Evolutionary conservation across 306 rosid species (phyloP).

Genomic region (Cucumis melo): DNA sequence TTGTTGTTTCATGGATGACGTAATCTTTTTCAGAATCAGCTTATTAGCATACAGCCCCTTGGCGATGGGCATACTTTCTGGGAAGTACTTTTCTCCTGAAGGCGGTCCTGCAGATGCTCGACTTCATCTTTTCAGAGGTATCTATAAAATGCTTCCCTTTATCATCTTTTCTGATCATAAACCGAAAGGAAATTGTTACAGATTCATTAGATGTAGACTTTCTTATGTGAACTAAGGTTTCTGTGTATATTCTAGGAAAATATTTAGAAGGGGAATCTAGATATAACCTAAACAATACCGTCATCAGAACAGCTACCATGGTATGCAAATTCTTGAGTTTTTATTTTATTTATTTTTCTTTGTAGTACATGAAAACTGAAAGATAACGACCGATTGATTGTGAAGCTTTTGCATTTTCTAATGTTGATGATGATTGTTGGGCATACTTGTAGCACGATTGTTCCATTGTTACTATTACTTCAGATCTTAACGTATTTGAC

Average conservation of each 20-base stretch:
- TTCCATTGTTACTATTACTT: neutral
- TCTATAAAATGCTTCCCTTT: neutral
- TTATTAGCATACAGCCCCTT: constrained; percentile 89
- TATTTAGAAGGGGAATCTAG: constrained; percentile 88
- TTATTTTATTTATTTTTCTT: no score
- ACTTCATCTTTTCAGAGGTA: constrained; percentile 71
- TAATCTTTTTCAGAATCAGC: constrained; percentile 39
- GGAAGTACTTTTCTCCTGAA: constrained; percentile 52
- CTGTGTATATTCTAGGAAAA: constrained; percentile 33
- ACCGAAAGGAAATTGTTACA: neutral
- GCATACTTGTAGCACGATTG: neutral
- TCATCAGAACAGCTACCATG: constrained; percentile 39
- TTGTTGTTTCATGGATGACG: neutral
- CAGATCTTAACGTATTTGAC: neutral
- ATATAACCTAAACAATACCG: constrained; percentile 46
- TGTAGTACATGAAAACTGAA: neutral
- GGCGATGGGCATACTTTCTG: constrained; percentile 95
- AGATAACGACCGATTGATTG: neutral
- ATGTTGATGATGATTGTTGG: neutral
- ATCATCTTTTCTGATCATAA: neutral
- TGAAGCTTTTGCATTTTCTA: neutral
- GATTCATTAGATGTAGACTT: neutral
- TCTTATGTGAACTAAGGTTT: constrained; percentile 3
- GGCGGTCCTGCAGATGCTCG: constrained; percentile 61
- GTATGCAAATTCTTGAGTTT: constrained; percentile 22